Evolutionary conservation across 1,284 basidiomycete genomes (phyloP).

Genomic region (Cystobasidiaceae sp.): DNA sequence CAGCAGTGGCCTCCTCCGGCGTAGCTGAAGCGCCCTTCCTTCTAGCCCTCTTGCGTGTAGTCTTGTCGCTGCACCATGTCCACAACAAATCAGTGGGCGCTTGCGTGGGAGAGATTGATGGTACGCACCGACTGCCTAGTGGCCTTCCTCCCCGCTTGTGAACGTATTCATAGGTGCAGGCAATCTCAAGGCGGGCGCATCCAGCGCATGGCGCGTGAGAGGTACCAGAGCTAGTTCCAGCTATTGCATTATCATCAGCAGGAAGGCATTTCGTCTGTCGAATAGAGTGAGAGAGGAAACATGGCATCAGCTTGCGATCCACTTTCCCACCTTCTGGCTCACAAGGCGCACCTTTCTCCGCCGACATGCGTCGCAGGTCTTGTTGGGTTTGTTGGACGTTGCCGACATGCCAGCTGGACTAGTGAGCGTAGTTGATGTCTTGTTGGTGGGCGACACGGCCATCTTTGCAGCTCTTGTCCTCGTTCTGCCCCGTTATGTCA

Average conservation of each 20-base stretch:
- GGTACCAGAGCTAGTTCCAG: no score
- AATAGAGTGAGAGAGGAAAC: background rate
- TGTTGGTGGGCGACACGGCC: no score
- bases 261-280: conserved; percentile 6
- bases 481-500: no score
- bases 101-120: no score
- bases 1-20: background rate
- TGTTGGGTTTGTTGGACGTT: no score
- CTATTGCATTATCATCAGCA: background rate
- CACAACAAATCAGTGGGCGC: no score
- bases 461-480: no score
- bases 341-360: background rate
- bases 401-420: no score
- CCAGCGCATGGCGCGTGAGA: background rate
- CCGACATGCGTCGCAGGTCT: conserved; percentile 1
- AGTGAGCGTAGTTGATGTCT: no score
- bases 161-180: conserved; percentile 12
- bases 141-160: conserved; percentile 8
- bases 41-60: background rate
- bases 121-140: background rate
- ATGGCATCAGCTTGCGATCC: background rate
- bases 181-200: background rate
- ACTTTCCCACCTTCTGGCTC: background rate
- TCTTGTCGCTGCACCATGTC: background rate
- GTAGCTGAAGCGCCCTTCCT: background rate